phyloP scores from a whole-genome alignment of 1,139 yeast genomes.

The Pichia sp. region DNA sequence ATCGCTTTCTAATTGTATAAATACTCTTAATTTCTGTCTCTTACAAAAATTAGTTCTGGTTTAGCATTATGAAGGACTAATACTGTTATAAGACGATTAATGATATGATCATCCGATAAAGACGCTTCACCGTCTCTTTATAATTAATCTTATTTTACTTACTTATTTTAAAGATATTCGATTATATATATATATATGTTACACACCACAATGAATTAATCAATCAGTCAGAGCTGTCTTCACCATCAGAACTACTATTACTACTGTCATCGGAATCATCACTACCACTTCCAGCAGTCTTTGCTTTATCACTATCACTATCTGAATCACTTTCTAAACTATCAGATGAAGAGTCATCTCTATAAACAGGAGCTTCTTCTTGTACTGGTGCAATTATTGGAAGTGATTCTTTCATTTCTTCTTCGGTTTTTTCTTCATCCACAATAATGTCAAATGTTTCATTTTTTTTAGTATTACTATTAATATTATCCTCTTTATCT shows the following conservation, averaged over 20 bases:
- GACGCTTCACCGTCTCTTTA: too few species aligned
- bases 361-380: conserved; percentile 2
- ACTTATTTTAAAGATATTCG: too few species aligned
- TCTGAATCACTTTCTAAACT: conserved; percentile 3
- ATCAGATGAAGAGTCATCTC: conserved; percentile 1
- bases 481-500: too few species aligned
- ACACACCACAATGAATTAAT: background rate
- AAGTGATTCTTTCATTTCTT: conserved; percentile 3
- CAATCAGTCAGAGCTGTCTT: background rate
- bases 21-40: too few species aligned
- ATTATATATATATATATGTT: background rate
- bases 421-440: background rate
- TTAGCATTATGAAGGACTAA: too few species aligned
- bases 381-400: conserved; percentile 9
- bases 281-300: conserved; percentile 14
- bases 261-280: background rate
- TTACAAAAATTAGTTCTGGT: too few species aligned
- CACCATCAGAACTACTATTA: background rate
- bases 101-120: too few species aligned
- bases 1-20: too few species aligned
- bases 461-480: conserved; percentile 5
- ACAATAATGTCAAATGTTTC: background rate
- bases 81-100: too few species aligned
- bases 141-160: too few species aligned
- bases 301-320: conserved; percentile 12